Evolutionary conservation across 2,329 filamentous ascomycete species (phyloP).

Genomic region (Thyridium curvatum): DNA sequence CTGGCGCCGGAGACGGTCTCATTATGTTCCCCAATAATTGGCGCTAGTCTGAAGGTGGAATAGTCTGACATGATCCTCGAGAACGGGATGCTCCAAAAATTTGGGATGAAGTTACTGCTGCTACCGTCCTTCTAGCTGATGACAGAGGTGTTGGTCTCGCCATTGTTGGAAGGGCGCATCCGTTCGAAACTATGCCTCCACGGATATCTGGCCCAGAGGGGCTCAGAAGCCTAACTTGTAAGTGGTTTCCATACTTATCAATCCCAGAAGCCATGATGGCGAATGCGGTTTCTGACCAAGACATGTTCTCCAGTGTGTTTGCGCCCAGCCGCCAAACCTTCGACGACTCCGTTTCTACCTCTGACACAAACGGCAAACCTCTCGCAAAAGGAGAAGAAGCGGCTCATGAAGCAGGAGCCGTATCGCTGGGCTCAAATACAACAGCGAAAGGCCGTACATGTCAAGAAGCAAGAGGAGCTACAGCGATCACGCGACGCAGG

Average conservation of each 20-base stretch:
- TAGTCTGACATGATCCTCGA: too few relatives aligned
- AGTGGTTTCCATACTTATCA: slow-evolving; percentile 16
- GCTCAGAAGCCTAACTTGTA: slow-evolving; percentile 55
- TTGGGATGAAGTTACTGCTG: too few relatives aligned
- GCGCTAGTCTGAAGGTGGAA: too few relatives aligned
- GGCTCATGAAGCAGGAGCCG: slow-evolving; percentile 66
- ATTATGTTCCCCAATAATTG: too few relatives aligned
- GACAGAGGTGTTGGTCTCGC: too few relatives aligned
- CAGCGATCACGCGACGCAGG: slow-evolving; percentile 55
- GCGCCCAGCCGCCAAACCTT: slow-evolving; percentile 42
- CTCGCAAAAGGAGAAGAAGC: slow-evolving; percentile 56
- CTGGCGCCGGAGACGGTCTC: too few relatives aligned
- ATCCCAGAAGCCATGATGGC: slow-evolving; percentile 1
- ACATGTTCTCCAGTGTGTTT: slow-evolving; percentile 46
- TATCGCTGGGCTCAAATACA: slow-evolving; percentile 76
- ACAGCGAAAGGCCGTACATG: slow-evolving; percentile 77
- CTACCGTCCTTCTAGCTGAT: too few relatives aligned
- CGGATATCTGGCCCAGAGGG: slow-evolving; percentile 57
- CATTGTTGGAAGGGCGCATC: too few relatives aligned
- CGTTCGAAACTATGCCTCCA: slow-evolving; percentile 52
- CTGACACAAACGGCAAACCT: slow-evolving; percentile 59
- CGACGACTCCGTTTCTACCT: slow-evolving; percentile 40
- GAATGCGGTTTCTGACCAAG: slow-evolving; percentile 10
- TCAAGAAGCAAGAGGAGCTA: slow-evolving; percentile 67
- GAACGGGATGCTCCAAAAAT: too few relatives aligned